These are phyloP conservation scores for Camellia granthamiana DNA, from an alignment of 148 eudicot species.

Conservation along the genomic window DNA sequence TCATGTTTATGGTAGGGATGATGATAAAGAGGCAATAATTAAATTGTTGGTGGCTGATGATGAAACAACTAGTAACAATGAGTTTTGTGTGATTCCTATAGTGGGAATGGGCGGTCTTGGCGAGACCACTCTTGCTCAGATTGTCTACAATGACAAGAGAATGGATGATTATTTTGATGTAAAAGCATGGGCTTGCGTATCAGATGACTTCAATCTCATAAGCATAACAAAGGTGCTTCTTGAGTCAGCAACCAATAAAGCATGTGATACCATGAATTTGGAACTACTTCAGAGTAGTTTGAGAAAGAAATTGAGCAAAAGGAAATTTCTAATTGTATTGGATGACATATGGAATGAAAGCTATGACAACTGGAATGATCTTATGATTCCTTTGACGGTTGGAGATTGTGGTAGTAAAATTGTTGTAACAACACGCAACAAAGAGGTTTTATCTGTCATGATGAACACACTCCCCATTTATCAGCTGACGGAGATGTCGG, in stretches of 20 bases:
- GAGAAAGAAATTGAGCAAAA: not conserved
- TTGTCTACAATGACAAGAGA: not conserved
- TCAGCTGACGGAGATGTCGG: not conserved
- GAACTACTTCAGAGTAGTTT: slow-evolving; percentile 17
- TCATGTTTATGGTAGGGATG: slow-evolving; percentile 19
- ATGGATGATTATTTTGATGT: not conserved
- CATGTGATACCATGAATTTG: not conserved
- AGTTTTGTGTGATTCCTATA: slow-evolving; percentile 17
- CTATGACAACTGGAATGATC: not conserved
- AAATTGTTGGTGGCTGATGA: not conserved
- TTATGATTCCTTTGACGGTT: not conserved
- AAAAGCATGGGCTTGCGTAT: slow-evolving; percentile 19
- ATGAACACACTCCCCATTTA: not conserved
- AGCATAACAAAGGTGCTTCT: not conserved
- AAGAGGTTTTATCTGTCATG: not conserved
- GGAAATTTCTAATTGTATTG: slow-evolving; percentile 11
- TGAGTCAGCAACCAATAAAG: not conserved
- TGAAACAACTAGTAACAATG: too few species aligned
- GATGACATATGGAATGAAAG: slow-evolving; percentile 17
- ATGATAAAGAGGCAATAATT: slow-evolving; percentile 19
- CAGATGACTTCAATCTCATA: not conserved
- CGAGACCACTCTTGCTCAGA: slow-evolving; percentile 20
- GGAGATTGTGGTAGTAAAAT: not conserved
- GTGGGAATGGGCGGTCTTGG: slow-evolving; percentile 34
- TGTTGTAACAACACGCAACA: slow-evolving; percentile 5